A percentile compares a stretch with the other conserved stretches of the same genome.
Conservation (phyloP, 2,329 filamentous ascomycete genomes). For the Verticillium klebahnii region DNA sequence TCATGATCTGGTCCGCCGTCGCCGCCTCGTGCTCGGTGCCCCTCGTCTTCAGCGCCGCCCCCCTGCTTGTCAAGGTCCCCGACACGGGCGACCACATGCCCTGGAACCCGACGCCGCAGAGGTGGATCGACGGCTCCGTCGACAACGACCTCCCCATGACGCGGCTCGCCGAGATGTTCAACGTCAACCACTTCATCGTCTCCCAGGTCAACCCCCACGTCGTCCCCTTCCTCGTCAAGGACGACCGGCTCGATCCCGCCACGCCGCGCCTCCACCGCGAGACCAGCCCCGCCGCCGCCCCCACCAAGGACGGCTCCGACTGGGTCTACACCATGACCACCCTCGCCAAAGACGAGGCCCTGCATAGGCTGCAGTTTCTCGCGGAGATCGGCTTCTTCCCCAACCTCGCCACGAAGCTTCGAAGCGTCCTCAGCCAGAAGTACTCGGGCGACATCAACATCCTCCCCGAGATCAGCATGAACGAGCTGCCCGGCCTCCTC, state of each 20-base stretch:
- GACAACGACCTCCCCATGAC: conserved; percentile 93
- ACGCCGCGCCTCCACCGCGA: conserved; percentile 18
- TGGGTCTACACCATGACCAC: conserved; percentile 66
- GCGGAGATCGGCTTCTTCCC: conserved; percentile 78
- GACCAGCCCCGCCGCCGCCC: conserved; percentile 17
- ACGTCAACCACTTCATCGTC: conserved; percentile 97
- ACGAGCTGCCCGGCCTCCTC: conserved; percentile 71
- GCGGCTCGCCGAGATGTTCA: conserved; percentile 88
- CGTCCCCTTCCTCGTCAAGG: conserved; percentile 75
- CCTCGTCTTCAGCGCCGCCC: conserved; percentile 74
- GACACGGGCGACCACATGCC: conserved; percentile 70
- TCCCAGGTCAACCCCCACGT: conserved; percentile 96
- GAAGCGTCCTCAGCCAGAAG: conserved; percentile 79
- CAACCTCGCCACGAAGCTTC: conserved; percentile 71
- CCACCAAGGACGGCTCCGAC: conserved; percentile 37
- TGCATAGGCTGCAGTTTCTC: conserved; percentile 77
- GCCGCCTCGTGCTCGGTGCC: conserved; percentile 95
- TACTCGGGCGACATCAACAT: conserved; percentile 97
- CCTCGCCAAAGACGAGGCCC: conserved; percentile 71
- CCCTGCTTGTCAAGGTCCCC: conserved; percentile 79
- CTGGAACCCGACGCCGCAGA: conserved; percentile 82
- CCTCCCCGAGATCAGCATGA: conserved; percentile 70
- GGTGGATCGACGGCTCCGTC: conserved; percentile 92
- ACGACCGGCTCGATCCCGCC: conserved; percentile 50
- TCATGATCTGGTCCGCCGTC: conserved; percentile 94